Conservation (phyloP, 352 stramenopile genomes). For the Phytophthora tubulina region DNA sequence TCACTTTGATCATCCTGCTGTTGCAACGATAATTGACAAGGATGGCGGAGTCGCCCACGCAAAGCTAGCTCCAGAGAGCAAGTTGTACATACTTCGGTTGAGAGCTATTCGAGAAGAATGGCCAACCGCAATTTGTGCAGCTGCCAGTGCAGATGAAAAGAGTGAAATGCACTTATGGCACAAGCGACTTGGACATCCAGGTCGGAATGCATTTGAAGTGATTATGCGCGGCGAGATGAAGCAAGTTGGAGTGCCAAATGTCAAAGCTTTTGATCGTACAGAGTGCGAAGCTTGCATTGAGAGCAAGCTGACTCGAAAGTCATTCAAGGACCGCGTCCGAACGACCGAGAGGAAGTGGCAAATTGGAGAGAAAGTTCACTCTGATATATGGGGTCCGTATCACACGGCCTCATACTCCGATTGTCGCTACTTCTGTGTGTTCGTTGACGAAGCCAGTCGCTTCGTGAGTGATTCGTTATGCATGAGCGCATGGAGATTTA, state of each 20-base stretch:
- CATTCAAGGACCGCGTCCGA: too few relatives aligned
- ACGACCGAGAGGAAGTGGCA: background rate
- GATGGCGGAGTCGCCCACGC: background rate
- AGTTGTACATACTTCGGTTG: background rate
- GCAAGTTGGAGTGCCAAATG: background rate
- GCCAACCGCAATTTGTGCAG: background rate
- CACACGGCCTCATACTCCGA: background rate
- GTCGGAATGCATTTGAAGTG: background rate
- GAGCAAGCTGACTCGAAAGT: too few relatives aligned
- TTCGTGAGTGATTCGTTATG: background rate
- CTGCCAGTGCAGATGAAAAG: background rate
- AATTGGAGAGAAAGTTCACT: background rate
- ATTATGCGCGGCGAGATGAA: background rate
- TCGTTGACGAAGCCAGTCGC: background rate
- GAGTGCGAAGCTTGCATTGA: background rate
- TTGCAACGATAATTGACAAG: background rate
- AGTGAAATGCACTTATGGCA: background rate
- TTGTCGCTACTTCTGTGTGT: conserved; percentile 3
- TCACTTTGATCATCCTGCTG: background rate
- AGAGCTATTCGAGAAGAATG: background rate
- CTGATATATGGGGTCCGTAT: background rate
- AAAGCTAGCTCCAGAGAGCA: background rate
- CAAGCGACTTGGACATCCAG: background rate
- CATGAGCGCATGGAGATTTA: background rate
- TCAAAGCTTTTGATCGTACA: background rate